These are phyloP conservation scores for Eucalyptus erythrocorys DNA, from an alignment of 345 rosid genomes.

Conservation along the genomic window DNA sequence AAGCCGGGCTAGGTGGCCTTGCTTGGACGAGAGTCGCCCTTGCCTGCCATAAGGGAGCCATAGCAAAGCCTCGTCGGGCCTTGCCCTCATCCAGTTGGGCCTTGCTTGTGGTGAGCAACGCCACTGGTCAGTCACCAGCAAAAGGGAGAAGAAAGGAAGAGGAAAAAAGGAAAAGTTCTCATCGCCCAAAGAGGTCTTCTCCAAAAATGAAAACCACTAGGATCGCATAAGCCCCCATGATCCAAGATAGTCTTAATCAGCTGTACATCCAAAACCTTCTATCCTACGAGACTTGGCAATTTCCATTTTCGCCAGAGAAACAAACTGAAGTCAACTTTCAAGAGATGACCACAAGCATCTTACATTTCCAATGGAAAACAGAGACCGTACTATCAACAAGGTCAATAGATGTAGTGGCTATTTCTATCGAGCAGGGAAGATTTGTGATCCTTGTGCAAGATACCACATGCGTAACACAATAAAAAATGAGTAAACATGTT, in stretches of 20 bases:
- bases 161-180: no score
- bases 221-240: no score
- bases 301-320: no score
- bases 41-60: neutral
- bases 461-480: neutral
- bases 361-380: neutral
- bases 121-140: fast-evolving
- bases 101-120: fast-evolving
- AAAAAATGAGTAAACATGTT: neutral
- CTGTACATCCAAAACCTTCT: no score
- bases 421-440: neutral
- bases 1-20: fast-evolving
- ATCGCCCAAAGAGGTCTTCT: no score
- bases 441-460: neutral
- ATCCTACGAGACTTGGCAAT: no score
- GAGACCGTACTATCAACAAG: neutral
- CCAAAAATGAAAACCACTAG: fast-evolving
- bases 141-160: no score
- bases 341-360: neutral
- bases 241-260: no score
- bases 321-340: neutral
- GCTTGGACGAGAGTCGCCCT: fast-evolving
- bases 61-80: fast-evolving
- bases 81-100: fast-evolving
- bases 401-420: neutral